Conservation (phyloP, 441 rosid species). For the Adansonia grandidieri region DNA sequence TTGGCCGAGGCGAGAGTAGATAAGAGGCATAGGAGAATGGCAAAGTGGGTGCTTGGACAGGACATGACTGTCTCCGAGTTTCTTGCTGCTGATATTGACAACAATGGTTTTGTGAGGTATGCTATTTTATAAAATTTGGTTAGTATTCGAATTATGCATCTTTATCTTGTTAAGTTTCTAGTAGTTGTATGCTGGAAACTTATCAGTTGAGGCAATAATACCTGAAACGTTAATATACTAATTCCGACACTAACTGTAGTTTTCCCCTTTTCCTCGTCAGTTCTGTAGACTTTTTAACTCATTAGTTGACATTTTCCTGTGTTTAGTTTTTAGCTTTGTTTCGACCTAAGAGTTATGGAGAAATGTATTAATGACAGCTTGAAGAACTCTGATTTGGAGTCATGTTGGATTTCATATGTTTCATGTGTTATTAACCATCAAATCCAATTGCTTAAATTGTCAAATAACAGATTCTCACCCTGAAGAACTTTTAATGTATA, state of each 20-base stretch:
- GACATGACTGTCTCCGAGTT: conserved; percentile 87
- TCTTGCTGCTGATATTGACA: conserved; percentile 86
- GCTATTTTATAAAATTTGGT: neutral
- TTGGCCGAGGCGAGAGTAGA: conserved; percentile 93
- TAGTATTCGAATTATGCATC: neutral
- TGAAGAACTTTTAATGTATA: neutral
- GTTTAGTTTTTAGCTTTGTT: neutral
- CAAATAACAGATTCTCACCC: neutral
- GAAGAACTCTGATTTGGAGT: neutral
- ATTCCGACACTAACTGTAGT: neutral
- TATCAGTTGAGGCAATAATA: neutral
- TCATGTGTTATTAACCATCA: neutral
- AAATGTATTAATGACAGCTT: neutral
- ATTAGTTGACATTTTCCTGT: neutral
- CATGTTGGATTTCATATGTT: neutral
- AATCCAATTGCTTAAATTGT: neutral
- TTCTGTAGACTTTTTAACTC: neutral
- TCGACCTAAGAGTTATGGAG: neutral
- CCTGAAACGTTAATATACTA: neutral
- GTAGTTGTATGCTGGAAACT: neutral
- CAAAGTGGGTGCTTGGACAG: conserved; percentile 85
- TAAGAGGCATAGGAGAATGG: conserved; percentile 78
- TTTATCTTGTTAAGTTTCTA: conserved; percentile 14
- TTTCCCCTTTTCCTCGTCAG: neutral
- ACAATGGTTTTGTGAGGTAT: conserved; percentile 85